Percentiles rank a stretch among this genome's conserved stretches.
These are phyloP conservation scores for Erodium moschatum DNA, from an alignment of 441 rosid species.

Conservation along the genomic window DNA sequence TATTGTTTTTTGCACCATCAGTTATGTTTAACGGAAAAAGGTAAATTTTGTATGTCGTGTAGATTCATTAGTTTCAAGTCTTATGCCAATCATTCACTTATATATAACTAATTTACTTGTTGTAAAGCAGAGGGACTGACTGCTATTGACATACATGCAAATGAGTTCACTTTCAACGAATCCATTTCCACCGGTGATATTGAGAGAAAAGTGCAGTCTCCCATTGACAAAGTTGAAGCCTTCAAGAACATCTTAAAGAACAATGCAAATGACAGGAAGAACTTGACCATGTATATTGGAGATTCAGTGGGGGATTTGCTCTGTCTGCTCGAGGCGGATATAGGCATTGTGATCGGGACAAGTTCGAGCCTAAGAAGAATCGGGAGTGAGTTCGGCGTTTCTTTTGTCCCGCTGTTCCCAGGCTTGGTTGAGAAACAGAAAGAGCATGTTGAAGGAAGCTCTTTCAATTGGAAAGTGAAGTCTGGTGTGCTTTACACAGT, in stretches of 20 bases:
- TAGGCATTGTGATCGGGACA: conserved; percentile 34
- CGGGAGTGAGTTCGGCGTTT: conserved; percentile 31
- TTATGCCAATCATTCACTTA: neutral
- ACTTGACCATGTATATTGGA: conserved; percentile 33
- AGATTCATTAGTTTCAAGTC: neutral
- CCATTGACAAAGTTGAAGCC: conserved; percentile 32
- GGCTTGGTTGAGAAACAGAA: conserved; percentile 32
- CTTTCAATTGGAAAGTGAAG: conserved; percentile 21
- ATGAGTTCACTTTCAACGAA: conserved; percentile 29
- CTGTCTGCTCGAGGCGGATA: conserved; percentile 36
- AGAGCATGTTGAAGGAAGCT: conserved; percentile 18
- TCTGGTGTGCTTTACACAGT: conserved; percentile 33
- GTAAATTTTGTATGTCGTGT: neutral
- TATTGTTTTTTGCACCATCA: too few relatives aligned
- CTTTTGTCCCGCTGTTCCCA: conserved; percentile 32
- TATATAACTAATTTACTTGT: neutral
- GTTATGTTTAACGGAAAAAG: too few relatives aligned
- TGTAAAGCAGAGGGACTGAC: conserved; percentile 27
- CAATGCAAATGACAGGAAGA: conserved; percentile 12
- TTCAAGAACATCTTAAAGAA: conserved; percentile 26
- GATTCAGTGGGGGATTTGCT: conserved; percentile 34
- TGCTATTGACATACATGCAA: conserved; percentile 27
- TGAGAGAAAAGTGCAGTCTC: conserved; percentile 29
- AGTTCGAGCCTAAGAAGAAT: conserved; percentile 32
- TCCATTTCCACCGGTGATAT: conserved; percentile 37